These are phyloP conservation scores for Hymenoscyphus albidus DNA, from an alignment of 2,329 filamentous ascomycete species.

Conservation along the genomic window DNA sequence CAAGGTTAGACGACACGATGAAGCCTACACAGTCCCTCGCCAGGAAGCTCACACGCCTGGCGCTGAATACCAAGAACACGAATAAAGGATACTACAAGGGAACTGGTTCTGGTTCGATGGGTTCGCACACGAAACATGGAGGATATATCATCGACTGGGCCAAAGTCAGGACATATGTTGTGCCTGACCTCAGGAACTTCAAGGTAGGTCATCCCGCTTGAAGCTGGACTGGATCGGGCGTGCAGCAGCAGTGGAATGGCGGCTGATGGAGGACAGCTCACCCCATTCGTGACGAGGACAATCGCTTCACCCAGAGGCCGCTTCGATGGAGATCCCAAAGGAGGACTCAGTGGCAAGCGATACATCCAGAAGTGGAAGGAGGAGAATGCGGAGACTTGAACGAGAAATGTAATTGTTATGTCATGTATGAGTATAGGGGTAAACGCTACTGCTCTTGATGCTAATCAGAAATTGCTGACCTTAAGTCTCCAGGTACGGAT, in stretches of 20 bases:
- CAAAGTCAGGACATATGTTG: slow-evolving; percentile 88
- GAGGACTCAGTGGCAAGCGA: slow-evolving; percentile 56
- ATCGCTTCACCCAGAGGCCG: slow-evolving; percentile 51
- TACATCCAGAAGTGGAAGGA: slow-evolving; percentile 66
- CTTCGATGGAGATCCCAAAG: slow-evolving; percentile 49
- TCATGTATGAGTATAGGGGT: not conserved
- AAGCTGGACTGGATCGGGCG: not conserved
- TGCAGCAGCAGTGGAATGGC: slow-evolving; percentile 5
- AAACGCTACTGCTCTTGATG: not conserved
- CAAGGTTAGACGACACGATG: slow-evolving; percentile 42
- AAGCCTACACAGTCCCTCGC: slow-evolving; percentile 65
- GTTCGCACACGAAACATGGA: slow-evolving; percentile 77
- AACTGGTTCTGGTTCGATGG: slow-evolving; percentile 83
- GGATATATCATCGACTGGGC: slow-evolving; percentile 78
- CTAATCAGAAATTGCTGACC: not conserved
- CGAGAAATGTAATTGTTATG: not conserved
- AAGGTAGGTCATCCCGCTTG: slow-evolving; percentile 51
- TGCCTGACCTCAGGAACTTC: slow-evolving; percentile 67
- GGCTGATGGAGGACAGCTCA: slow-evolving; percentile 54
- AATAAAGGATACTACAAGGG: slow-evolving; percentile 97
- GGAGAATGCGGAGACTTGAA: slow-evolving; percentile 53
- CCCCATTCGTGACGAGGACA: slow-evolving; percentile 68
- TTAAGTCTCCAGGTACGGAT: not conserved
- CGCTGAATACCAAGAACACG: slow-evolving; percentile 88
- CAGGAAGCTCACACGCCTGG: slow-evolving; percentile 67